phyloP scores from a whole-genome alignment of 257 asterid genomes.

The Solanum stenotomum region DNA sequence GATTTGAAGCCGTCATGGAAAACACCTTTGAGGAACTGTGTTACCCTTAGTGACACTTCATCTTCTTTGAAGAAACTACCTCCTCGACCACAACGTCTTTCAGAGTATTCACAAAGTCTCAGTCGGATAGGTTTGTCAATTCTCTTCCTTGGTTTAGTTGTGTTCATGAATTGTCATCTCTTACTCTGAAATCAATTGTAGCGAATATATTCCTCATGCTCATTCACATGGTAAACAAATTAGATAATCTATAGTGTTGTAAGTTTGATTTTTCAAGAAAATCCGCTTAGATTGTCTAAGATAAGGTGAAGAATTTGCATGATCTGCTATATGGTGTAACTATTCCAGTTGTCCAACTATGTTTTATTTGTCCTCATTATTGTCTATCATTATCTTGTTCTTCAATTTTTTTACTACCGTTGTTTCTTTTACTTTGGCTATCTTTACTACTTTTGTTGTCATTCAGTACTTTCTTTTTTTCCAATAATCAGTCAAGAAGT shows the following conservation, averaged over 20 bases:
- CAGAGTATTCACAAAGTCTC: conserved; percentile 69
- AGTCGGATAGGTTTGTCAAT: conserved; percentile 39
- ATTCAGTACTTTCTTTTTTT: background rate
- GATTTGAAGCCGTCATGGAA: conserved; percentile 52
- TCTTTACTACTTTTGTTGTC: background rate
- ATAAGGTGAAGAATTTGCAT: background rate
- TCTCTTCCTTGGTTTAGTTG: background rate
- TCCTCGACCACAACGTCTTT: conserved; percentile 82
- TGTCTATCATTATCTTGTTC: background rate
- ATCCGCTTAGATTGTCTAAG: background rate
- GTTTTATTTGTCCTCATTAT: background rate
- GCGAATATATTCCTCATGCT: background rate
- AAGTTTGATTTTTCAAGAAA: background rate
- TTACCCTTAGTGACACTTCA: conserved; percentile 13
- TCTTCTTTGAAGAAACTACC: conserved; percentile 39
- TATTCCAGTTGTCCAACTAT: background rate
- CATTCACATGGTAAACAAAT: background rate
- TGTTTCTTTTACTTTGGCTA: background rate
- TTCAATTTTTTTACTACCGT: background rate
- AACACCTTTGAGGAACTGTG: conserved; percentile 49
- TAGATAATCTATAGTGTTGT: background rate
- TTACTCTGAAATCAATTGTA: background rate
- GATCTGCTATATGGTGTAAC: background rate
- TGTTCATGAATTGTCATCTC: background rate
- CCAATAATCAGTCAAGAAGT: background rate